Evolutionary conservation across 768 basidiomycete species (phyloP).

Genomic region (Phylloporus arenicola): DNA sequence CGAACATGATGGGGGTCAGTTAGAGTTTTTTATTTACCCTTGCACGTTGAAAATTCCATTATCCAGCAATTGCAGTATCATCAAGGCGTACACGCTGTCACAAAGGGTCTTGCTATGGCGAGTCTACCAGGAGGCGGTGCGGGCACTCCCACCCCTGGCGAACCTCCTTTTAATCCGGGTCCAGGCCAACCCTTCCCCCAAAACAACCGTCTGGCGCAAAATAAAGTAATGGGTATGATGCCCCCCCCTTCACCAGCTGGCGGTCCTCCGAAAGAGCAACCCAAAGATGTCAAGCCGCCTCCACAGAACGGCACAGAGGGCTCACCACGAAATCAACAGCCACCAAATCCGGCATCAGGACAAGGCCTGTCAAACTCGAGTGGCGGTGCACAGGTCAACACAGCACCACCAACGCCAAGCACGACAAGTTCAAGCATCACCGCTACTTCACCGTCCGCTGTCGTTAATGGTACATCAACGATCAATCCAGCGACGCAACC

Average conservation of each 20-base stretch:
- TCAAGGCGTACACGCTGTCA: constrained; percentile 34
- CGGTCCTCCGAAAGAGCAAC: constrained; percentile 28
- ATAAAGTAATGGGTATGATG: constrained; percentile 42
- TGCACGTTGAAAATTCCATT: constrained; percentile 8
- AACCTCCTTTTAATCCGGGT: constrained; percentile 37
- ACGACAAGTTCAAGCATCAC: constrained; percentile 30
- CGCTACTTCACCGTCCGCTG: constrained; percentile 35
- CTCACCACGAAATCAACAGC: constrained; percentile 41
- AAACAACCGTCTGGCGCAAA: constrained; percentile 28
- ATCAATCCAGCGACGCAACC: constrained; percentile 24
- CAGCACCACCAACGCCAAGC: constrained; percentile 36
- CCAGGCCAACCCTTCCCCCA: constrained; percentile 33
- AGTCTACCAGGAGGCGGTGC: constrained; percentile 30
- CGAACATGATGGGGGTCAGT: constrained; percentile 30
- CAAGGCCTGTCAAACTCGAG: constrained; percentile 18
- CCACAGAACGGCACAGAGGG: constrained; percentile 28
- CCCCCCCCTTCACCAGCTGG: constrained; percentile 48
- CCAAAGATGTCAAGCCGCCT: constrained; percentile 32
- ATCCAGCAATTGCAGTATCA: constrained; percentile 31
- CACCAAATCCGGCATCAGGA: constrained; percentile 22
- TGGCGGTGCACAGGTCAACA: constrained; percentile 22
- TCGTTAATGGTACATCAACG: constrained; percentile 29
- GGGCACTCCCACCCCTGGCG: constrained; percentile 42
- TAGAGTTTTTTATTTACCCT: neutral
- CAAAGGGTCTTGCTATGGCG: constrained; percentile 31